Evolutionary conservation across 2,329 filamentous ascomycete species (phyloP), one percentile per base, ranked within the genome.

Genomic region (Zymoseptoria tritici): DNA sequence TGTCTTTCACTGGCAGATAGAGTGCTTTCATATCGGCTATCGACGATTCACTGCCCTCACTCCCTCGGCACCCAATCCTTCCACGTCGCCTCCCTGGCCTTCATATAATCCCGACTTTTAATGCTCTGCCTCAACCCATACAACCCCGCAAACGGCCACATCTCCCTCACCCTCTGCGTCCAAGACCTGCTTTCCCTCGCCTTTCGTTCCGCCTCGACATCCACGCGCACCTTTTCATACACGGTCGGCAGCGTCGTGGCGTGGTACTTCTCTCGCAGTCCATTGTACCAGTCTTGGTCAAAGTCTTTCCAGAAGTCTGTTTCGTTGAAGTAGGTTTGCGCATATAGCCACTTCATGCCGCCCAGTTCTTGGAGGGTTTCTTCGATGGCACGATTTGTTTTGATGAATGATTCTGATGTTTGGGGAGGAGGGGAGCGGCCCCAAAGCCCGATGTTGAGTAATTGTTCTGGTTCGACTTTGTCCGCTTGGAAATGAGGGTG

Each of bases 321-420:
- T 68, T 87, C 82, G 2, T 79, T 82, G 70, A 88, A 88, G 72
- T 85, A 89, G 0, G 84, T 83, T 59, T 89, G 85, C 0, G 85
- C 85, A 63, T 90, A 90, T 1, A 90, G 74, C 77, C 85, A 88
- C 73, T 89, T 89, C 76, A 84, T 85, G 5, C 87, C 87, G 2
- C 81, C 78, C 6, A 86, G 77, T 24, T 82, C 79, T 8, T 79
- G 78, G 0, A 88, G 77, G 57, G 81, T 83, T 8, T 76, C 73
- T 72, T 89, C 87, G 1, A 90, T 75, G 0, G 77, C 78, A 0
- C 84, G 79, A 70, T 89, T 89, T 55, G 78, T 75, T 0, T 68
- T 66, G 8, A 87, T 75, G 55, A 82, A 83, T 9, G 77, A 73
- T 1, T 76, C 70, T 2, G 78, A 74, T 26, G 76, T 72, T 16